A percentile compares a stretch with the other conserved stretches of the same genome.
Evolutionary conservation across 2,329 filamentous ascomycete species (phyloP).

Genomic region (Penicillium sp.): DNA sequence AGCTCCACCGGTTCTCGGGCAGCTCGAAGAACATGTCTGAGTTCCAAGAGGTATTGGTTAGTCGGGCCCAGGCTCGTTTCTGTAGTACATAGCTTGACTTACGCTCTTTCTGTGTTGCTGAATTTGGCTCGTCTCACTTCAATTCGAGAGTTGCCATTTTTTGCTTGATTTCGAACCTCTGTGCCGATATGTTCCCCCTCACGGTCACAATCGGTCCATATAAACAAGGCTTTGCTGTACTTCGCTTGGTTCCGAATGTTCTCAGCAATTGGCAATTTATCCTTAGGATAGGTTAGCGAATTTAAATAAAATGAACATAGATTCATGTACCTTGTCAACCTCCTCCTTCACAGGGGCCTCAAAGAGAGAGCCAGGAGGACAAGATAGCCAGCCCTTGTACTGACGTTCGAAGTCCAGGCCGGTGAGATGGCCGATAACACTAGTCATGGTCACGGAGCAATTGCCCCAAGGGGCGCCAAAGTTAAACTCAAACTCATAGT

Average conservation of each 20-base stretch:
- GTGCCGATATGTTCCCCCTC: conserved; percentile 96
- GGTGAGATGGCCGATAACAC: conserved; percentile 86
- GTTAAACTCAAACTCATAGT: conserved; percentile 88
- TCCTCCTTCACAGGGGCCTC: conserved; percentile 73
- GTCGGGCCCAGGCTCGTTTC: neutral
- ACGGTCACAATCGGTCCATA: conserved; percentile 98
- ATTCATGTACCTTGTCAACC: conserved; percentile 64
- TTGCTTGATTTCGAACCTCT: conserved; percentile 83
- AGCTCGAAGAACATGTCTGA: conserved; percentile 81
- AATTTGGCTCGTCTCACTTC: conserved; percentile 86
- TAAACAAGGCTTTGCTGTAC: conserved; percentile 76
- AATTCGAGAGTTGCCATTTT: conserved; percentile 72
- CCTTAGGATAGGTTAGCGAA: conserved; percentile 53
- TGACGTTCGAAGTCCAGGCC: conserved; percentile 74
- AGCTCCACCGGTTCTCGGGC: conserved; percentile 76
- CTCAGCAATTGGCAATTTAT: conserved; percentile 77
- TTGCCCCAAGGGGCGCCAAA: conserved; percentile 80
- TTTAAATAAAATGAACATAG: neutral
- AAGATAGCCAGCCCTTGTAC: conserved; percentile 80
- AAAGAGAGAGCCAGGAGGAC: conserved; percentile 78
- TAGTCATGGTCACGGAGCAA: conserved; percentile 90
- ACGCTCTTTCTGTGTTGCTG: conserved; percentile 94
- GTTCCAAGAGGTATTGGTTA: neutral
- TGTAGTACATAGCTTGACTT: conserved; percentile 39
- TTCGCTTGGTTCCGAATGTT: conserved; percentile 84